Evolutionary conservation across 306 rosid genomes (phyloP).

Genomic region (Prunus campanulata): DNA sequence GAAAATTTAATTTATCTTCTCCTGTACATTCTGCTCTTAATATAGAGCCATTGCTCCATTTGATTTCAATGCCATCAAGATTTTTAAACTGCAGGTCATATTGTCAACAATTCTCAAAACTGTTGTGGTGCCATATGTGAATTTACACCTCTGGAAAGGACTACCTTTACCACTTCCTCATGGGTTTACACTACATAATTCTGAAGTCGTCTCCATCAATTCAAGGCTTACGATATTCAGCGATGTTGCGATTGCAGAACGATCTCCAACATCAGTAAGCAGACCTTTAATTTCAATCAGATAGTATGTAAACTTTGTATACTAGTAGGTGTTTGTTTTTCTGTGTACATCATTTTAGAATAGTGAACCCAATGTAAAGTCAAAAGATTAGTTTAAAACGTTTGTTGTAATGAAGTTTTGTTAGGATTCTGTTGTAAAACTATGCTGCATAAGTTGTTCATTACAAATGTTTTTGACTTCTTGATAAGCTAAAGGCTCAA

Average conservation of each 20-base stretch:
- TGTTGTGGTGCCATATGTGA: conserved; percentile 45
- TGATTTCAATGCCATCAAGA: not conserved
- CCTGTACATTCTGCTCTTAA: conserved; percentile 1
- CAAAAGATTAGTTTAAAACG: not conserved
- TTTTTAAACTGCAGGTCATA: conserved; percentile 48
- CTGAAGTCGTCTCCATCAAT: conserved; percentile 38
- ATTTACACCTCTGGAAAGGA: conserved; percentile 53
- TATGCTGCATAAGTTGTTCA: not conserved
- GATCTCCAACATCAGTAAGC: conserved; percentile 17
- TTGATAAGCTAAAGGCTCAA: not conserved
- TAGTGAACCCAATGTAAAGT: not conserved
- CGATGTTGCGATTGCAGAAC: conserved; percentile 37
- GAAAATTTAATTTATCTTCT: not conserved
- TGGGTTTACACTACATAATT: conserved; percentile 52
- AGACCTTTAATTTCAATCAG: not conserved
- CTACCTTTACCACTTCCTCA: conserved; percentile 49
- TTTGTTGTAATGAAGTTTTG: not conserved
- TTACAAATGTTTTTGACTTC: not conserved
- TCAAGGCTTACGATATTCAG: conserved; percentile 56
- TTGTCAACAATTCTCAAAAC: conserved; percentile 48
- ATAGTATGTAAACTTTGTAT: not conserved
- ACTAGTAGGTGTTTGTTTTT: not conserved
- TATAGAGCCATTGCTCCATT: conserved; percentile 4
- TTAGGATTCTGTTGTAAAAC: not conserved
- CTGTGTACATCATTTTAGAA: conserved; percentile 2